These are phyloP conservation scores for Pichia sp. DNA, from an alignment of 1,139 yeast species.

Conservation along the genomic window DNA sequence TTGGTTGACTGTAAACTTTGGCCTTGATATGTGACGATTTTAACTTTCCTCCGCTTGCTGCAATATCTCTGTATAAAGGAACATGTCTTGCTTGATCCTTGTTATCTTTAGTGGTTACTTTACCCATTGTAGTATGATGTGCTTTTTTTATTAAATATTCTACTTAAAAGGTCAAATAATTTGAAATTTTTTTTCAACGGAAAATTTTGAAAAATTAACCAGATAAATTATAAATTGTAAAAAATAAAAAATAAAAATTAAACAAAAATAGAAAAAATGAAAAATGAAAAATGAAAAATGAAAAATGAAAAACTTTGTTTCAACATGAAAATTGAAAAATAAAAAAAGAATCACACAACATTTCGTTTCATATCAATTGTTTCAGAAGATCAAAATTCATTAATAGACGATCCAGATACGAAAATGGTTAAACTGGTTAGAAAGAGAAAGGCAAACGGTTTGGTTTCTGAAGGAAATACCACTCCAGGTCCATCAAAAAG, in stretches of 20 bases:
- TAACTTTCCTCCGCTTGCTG: conserved; percentile 65
- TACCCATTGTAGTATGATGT: conserved; percentile 46
- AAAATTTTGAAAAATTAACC: conserved; percentile 1
- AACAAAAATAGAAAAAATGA: background rate
- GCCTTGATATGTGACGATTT: conserved; percentile 35
- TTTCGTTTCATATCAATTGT: background rate
- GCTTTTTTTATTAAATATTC: background rate
- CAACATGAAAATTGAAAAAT: background rate
- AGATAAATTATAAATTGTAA: too few relatives aligned
- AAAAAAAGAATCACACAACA: background rate
- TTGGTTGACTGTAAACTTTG: conserved; percentile 16
- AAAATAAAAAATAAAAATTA: background rate
- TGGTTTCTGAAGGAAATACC: conserved; percentile 16
- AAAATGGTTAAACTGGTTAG: conserved; percentile 14
- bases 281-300: background rate
- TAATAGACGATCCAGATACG: background rate
- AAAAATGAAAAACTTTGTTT: too few relatives aligned
- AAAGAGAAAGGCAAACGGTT: conserved; percentile 14
- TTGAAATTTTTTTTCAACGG: background rate
- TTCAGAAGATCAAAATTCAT: background rate
- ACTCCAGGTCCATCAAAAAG: conserved; percentile 22
- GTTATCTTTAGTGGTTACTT: conserved; percentile 43
- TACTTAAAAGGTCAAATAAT: background rate
- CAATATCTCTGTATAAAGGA: conserved; percentile 72
- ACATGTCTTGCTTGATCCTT: conserved; percentile 59